These are phyloP conservation scores for Triticum turgidum DNA, from an alignment of 176 grass and related monocot species.

Conservation along the genomic window DNA sequence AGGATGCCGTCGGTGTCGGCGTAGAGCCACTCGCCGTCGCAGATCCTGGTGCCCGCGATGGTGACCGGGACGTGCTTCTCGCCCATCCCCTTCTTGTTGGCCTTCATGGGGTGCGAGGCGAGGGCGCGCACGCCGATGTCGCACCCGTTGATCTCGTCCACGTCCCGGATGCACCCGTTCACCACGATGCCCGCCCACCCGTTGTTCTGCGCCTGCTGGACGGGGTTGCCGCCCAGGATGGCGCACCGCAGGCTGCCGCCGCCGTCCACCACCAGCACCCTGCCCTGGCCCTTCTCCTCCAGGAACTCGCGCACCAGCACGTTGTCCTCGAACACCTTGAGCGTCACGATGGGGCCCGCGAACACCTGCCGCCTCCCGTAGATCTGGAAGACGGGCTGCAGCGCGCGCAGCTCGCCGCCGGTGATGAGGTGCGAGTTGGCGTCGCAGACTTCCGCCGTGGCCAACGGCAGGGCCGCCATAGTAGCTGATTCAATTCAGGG, in stretches of 20 bases:
- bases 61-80: constrained; percentile 66
- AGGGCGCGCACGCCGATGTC: constrained; percentile 80
- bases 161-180: constrained; percentile 87
- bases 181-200: constrained; percentile 82
- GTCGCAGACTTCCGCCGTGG: constrained; percentile 84
- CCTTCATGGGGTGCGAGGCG: constrained; percentile 71
- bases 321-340: constrained; percentile 93
- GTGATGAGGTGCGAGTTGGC: constrained; percentile 56
- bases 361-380: constrained; percentile 72
- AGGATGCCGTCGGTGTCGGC: constrained; percentile 70
- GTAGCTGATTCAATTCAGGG: neutral
- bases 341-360: constrained; percentile 66
- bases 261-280: constrained; percentile 70
- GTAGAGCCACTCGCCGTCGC: constrained; percentile 79
- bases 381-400: constrained; percentile 72
- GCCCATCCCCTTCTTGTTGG: constrained; percentile 77
- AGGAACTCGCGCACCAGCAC: constrained; percentile 77
- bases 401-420: constrained; percentile 66
- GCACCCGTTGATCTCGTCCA: constrained; percentile 88
- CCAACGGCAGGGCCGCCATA: constrained; percentile 64
- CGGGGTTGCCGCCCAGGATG: constrained; percentile 78
- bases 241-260: constrained; percentile 80
- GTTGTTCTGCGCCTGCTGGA: constrained; percentile 81
- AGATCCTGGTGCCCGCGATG: constrained; percentile 63
- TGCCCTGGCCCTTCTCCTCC: constrained; percentile 69